Base-by-base conservation (phyloP, 2,329 filamentous ascomycete species). In the Aspergillus sp. region DNA sequence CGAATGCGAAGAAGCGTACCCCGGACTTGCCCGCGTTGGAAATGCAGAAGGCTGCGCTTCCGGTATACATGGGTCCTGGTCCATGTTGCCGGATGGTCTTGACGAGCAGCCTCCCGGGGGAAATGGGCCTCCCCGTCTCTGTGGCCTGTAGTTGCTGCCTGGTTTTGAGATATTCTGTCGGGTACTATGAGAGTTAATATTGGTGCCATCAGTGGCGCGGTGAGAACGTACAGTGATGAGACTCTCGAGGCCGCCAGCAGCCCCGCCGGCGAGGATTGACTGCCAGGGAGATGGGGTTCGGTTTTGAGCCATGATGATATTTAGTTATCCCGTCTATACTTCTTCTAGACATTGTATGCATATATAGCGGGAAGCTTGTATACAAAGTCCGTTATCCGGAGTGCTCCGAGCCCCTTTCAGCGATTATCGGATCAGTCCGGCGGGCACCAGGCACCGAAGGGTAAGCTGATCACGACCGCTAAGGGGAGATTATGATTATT, bases 11-110 rank as follows among this genome's bases (percentile, higher is more conserved):
- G 50, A 64, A 64, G 2, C 60, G 60, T 6, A 64, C 54, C 1
- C 56, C 58, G 18, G 62, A 64, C 50, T 64, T 64, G 3, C 57
- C 57, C 12, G 62, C 60, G 43, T 62, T 64, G 5, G 62, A 64
- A 32, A 41, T 13, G 26, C 62, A 64, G 30, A 62, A 64, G 8
- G 50, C 58, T 7, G 53, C 48, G 42, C 58, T 58, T 18, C 61
- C 57, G 22, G 61, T 60, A 38, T 63, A 63, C 2, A 63, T 48
- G 26, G 49, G 38, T 30, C 24, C 30, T 1, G 62, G 18, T 2
- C 59, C 61, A 58, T 62, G 52, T 4, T 60, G 52, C 5, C 47
- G 41, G 22, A 60, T 48, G 1, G 61, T 63, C 4, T 38, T 56
- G 15, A 38, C 39, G 1, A 63, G 39, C 5, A 63, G 43, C 6